phyloP scores from a whole-genome alignment of 495 filamentous ascomycete species.

The Rusavskia elegans region DNA sequence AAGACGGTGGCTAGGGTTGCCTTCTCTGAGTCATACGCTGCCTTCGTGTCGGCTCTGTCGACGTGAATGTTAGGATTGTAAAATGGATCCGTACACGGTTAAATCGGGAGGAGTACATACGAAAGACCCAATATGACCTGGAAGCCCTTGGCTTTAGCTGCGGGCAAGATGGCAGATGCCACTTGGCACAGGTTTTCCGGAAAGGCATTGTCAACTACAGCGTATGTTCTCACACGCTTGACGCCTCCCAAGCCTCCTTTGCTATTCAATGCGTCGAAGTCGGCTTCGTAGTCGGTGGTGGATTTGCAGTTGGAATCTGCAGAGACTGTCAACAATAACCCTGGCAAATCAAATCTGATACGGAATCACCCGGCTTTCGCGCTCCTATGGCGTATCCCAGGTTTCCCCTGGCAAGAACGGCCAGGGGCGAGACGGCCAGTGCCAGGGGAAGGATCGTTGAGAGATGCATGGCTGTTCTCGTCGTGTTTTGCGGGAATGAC shows the following conservation, averaged over 20 bases:
- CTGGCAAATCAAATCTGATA: neutral
- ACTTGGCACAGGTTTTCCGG: slow-evolving; percentile 33
- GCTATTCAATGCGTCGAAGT: slow-evolving; percentile 42
- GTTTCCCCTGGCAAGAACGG: slow-evolving; percentile 26
- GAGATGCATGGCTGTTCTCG: slow-evolving; percentile 26
- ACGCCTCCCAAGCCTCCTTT: no score
- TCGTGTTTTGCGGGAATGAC: neutral
- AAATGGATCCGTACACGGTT: neutral
- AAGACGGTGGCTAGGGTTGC: slow-evolving; percentile 33
- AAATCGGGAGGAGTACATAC: slow-evolving; percentile 21
- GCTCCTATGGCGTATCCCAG: slow-evolving; percentile 35
- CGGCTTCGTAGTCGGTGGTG: slow-evolving; percentile 44
- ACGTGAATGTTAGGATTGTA: neutral
- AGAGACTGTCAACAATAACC: neutral
- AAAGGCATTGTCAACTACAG: slow-evolving; percentile 34
- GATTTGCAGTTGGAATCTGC: slow-evolving; percentile 47
- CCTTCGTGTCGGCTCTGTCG: slow-evolving; percentile 49
- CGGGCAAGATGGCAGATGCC: slow-evolving; percentile 51
- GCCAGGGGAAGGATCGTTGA: slow-evolving; percentile 22
- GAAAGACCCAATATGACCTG: slow-evolving; percentile 66
- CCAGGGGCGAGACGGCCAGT: slow-evolving; percentile 26
- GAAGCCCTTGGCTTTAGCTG: slow-evolving; percentile 54
- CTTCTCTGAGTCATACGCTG: slow-evolving; percentile 47
- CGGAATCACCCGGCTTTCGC: slow-evolving; percentile 18
- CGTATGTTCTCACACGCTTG: slow-evolving; percentile 54